These are phyloP conservation scores for Globisporangium ultimum DNA, from an alignment of 352 stramenopile genomes.

Conservation along the genomic window DNA sequence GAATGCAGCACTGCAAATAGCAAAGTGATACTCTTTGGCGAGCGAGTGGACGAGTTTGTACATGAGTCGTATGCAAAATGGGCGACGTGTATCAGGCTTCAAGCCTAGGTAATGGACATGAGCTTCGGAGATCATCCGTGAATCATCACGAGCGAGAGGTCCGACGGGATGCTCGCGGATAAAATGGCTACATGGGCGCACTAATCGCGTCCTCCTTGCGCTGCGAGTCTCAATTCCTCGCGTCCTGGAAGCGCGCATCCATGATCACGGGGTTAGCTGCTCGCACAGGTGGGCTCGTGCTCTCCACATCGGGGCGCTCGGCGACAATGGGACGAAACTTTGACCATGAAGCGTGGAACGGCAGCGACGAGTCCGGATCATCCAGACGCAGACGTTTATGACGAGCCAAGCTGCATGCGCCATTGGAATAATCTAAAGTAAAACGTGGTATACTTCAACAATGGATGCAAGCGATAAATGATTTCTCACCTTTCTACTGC, in stretches of 20 bases:
- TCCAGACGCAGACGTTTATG: slow-evolving; percentile 8
- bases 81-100: no score
- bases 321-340: slow-evolving; percentile 22
- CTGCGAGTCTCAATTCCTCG: slow-evolving; percentile 4
- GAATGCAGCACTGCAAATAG: no score
- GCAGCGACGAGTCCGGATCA: background rate
- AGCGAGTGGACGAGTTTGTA: no score
- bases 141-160: background rate
- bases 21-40: no score
- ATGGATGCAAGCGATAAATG: background rate
- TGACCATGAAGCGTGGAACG: slow-evolving; percentile 1
- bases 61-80: background rate
- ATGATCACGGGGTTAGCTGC: slow-evolving; percentile 18
- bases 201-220: background rate
- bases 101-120: no score
- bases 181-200: slow-evolving; percentile 12
- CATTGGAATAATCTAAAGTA: background rate
- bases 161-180: slow-evolving; percentile 3
- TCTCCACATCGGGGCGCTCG: slow-evolving; percentile 17
- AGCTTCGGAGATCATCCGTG: no score
- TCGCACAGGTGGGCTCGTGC: slow-evolving; percentile 17
- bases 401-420: slow-evolving; percentile 4
- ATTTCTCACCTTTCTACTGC: slow-evolving; percentile 9
- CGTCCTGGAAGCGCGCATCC: slow-evolving; percentile 20
- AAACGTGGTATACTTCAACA: background rate